Evolutionary conservation across 176 grass and related monocot species (phyloP), one percentile per base, ranked within the genome.

Genomic region (Metroxylon sagu): DNA sequence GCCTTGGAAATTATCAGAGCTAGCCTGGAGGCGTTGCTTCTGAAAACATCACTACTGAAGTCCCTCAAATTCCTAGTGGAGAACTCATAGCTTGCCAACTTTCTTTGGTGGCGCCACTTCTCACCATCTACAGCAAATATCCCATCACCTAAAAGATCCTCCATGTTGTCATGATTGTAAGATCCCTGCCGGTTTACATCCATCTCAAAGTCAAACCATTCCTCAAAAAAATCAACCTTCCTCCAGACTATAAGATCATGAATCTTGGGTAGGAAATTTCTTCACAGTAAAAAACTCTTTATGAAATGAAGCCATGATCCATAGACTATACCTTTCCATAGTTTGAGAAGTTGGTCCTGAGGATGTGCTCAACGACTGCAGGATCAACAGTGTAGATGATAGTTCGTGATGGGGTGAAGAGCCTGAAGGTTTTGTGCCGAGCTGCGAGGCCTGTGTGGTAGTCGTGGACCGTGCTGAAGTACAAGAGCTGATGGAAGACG

Each of bases 291-390:
- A 23, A 23, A 23, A 1, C 1, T 23, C 1, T 23, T 23, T 23
- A 23, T 1, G 21, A 23, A 23, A 23, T 23, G 21, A 23, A 23
- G 21, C 21, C 21, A 23, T 23, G 21, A 0, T 23, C 21, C 21
- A 23, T 23, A 23, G 21, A 23, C 21, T 23, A 23, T 50, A 74
- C 78, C 76, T 95, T 85, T 58, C 85, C 82, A 50, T 85, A 95
- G 72, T 95, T 95, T 26, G 35, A 15, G 55, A 95, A 95, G 62
- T 89, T 95, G 79, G 85, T 83, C 71, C 72, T 83, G 70, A 95
- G 90, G 62, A 95, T 76, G 71, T 89, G 66, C 54, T 95, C 82
- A 3, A 95, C 69, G 43, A 83, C 82, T 27, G 53, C 65, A 0
- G 82, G 82, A 39, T 85, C 82, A 2, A 82, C 85, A 66, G 82